These are phyloP conservation scores for Amorphotheca resinae DNA, from an alignment of 495 filamentous ascomycete genomes.

Conservation along the genomic window DNA sequence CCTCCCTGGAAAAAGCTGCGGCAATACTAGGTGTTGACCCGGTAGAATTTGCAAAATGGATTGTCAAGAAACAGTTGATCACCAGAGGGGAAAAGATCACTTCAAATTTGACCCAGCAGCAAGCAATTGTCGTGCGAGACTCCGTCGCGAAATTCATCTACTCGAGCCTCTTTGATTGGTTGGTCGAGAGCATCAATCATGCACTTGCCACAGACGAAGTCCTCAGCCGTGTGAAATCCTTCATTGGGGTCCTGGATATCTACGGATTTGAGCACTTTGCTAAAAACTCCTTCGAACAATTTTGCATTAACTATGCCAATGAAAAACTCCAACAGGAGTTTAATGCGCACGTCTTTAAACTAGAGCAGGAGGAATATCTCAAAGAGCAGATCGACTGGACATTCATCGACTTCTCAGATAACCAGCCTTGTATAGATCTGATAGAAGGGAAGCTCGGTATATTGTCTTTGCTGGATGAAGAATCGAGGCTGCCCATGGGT, in stretches of 20 bases:
- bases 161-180: constrained; percentile 96
- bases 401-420: constrained; percentile 99
- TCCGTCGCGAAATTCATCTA: constrained; percentile 99
- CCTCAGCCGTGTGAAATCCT: constrained; percentile 67
- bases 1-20: constrained; percentile 69
- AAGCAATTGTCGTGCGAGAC: constrained; percentile 88
- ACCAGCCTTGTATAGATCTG: constrained; percentile 98
- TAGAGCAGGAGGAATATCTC: constrained; percentile 98
- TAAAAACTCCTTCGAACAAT: constrained; percentile 99
- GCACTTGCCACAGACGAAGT: constrained; percentile 86
- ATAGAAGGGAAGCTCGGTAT: constrained; percentile 97
- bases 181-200: constrained; percentile 88
- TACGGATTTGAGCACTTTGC: constrained; percentile 99
- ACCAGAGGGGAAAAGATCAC: constrained; percentile 97
- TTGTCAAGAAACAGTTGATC: constrained; percentile 95
- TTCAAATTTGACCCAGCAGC: constrained; percentile 87
- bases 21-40: constrained; percentile 79
- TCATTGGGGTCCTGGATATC: constrained; percentile 98
- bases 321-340: constrained; percentile 99
- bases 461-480: constrained; percentile 85
- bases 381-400: constrained; percentile 97
- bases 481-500: constrained; percentile 91
- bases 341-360: constrained; percentile 99
- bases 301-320: constrained; percentile 99
- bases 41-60: constrained; percentile 92